A percentile compares a stretch with the other conserved stretches of the same genome.
These are phyloP conservation scores for Magnolia sinica DNA, from an alignment of 164 flowering plant genomes.

Conservation along the genomic window DNA sequence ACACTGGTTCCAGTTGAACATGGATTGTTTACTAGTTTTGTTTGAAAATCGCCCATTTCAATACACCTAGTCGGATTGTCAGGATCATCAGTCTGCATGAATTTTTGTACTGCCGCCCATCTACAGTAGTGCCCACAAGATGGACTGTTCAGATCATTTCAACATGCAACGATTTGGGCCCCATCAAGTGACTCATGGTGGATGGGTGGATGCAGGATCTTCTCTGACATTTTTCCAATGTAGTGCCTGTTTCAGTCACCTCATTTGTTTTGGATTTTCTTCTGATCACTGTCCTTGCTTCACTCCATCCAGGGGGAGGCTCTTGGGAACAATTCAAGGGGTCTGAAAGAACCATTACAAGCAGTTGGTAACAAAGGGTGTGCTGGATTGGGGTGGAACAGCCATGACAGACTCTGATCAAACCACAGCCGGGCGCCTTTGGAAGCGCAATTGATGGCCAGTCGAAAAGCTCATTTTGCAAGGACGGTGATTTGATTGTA, in stretches of 20 bases:
- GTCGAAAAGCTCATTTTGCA: too few relatives aligned
- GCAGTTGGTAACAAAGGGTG: constrained; percentile 73
- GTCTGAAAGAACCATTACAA: constrained; percentile 68
- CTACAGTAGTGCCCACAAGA: not conserved
- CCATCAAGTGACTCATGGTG: not conserved
- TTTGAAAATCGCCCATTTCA: too few relatives aligned
- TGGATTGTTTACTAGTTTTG: not conserved
- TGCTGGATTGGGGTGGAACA: constrained; percentile 77
- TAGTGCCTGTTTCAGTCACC: not conserved
- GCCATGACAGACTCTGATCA: constrained; percentile 12
- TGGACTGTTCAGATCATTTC: not conserved
- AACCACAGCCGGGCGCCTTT: too few relatives aligned
- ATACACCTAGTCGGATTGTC: too few relatives aligned
- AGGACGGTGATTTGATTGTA: too few relatives aligned
- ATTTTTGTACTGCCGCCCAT: not conserved
- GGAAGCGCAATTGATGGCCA: too few relatives aligned
- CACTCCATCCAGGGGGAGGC: constrained; percentile 57
- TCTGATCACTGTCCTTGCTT: not conserved
- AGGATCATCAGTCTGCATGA: too few relatives aligned
- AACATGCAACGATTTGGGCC: too few relatives aligned
- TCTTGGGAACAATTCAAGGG: constrained; percentile 61
- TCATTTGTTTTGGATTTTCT: not conserved
- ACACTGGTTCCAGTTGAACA: not conserved
- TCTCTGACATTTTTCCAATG: not conserved
- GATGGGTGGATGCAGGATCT: not conserved